A percentile compares a stretch with the other conserved stretches of the same genome.
Conservation (phyloP, 805 yeast genomes). For the Clavispora carvajalis region DNA sequence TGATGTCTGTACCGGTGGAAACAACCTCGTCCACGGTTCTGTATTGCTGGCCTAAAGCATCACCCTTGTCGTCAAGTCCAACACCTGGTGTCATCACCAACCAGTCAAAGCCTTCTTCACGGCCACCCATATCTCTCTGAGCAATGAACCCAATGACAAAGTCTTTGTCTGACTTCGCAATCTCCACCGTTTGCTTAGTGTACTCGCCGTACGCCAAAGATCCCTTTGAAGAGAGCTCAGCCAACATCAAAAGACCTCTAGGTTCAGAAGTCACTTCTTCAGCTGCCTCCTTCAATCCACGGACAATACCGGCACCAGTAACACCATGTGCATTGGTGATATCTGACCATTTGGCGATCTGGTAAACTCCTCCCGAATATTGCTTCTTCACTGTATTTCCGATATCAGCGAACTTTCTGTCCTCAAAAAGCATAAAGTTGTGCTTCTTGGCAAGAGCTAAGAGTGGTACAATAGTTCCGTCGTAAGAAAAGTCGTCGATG, state of each 20-base stretch:
- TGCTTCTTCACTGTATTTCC: constrained; percentile 96
- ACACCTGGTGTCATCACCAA: constrained; percentile 97
- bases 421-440: constrained; percentile 90
- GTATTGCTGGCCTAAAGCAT: constrained; percentile 93
- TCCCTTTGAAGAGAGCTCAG: constrained; percentile 92
- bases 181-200: constrained; percentile 80
- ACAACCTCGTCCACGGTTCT: constrained; percentile 86
- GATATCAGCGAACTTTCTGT: constrained; percentile 96
- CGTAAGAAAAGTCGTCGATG: constrained; percentile 80
- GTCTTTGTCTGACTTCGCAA: constrained; percentile 74
- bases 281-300: constrained; percentile 80
- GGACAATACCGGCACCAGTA: constrained; percentile 90
- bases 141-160: constrained; percentile 97
- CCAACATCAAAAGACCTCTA: constrained; percentile 89
- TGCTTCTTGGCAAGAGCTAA: constrained; percentile 70
- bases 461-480: constrained; percentile 72
- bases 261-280: constrained; percentile 68
- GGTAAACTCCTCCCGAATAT: constrained; percentile 83
- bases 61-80: constrained; percentile 95
- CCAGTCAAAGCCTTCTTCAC: constrained; percentile 89
- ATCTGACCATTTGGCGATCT: constrained; percentile 91
- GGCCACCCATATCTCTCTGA: constrained; percentile 80
- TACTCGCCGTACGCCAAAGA: constrained; percentile 90
- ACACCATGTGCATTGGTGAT: constrained; percentile 97
- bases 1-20: constrained; percentile 82